phyloP scores from a whole-genome alignment of 352 stramenopile species.

The Phytophthora aleatoria region DNA sequence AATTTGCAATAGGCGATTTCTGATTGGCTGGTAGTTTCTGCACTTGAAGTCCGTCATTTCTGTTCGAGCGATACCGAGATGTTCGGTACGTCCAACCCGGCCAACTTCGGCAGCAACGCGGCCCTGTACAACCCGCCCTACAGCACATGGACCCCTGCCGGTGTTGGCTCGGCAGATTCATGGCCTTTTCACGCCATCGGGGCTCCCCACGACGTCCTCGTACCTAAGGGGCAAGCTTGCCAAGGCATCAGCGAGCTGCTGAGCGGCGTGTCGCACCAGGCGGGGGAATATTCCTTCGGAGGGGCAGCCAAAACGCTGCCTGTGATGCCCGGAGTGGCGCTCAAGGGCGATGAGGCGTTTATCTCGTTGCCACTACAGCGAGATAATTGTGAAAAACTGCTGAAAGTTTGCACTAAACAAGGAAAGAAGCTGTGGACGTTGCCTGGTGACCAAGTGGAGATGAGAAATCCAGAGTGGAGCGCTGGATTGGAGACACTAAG shows the following conservation, averaged over 20 bases:
- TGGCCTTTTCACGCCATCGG: conserved; percentile 20
- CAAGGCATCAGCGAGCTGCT: conserved; percentile 19
- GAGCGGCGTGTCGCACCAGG: conserved; percentile 9
- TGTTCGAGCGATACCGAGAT: no score
- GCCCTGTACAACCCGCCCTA: neutral
- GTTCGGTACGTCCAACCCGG: neutral
- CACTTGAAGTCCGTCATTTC: neutral
- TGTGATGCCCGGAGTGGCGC: conserved; percentile 1
- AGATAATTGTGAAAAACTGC: conserved; percentile 5
- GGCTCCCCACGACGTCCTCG: conserved; percentile 15
- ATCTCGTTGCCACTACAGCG: conserved; percentile 17
- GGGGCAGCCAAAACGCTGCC: conserved; percentile 7
- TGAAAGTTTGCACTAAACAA: conserved; percentile 9
- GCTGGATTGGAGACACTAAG: conserved; percentile 5
- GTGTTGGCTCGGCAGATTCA: neutral
- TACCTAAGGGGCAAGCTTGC: conserved; percentile 12
- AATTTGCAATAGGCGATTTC: no score
- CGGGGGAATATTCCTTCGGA: conserved; percentile 13
- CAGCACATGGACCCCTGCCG: no score
- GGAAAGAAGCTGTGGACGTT: conserved; percentile 7
- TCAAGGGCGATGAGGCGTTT: conserved; percentile 5
- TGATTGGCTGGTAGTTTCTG: neutral
- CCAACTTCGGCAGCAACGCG: neutral
- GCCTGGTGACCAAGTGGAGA: conserved; percentile 12
- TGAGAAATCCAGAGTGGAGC: conserved; percentile 19